Percentiles rank a stretch among this genome's conserved stretches.
phyloP scores from a whole-genome alignment of 2,329 filamentous ascomycete species.

The Diatrype stigma region DNA sequence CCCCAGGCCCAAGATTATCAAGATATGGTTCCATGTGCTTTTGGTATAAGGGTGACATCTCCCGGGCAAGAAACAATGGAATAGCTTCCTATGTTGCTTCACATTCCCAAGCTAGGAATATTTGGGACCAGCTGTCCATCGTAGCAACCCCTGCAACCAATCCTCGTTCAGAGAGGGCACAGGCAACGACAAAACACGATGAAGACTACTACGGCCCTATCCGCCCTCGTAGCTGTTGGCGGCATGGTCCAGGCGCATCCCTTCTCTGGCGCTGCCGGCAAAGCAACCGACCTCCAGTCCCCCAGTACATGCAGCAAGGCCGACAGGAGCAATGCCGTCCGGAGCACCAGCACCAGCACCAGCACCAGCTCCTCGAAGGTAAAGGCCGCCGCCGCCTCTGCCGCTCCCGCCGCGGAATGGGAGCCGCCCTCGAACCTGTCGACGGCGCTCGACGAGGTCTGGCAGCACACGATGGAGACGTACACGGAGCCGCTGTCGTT shows the following conservation, averaged over 20 bases:
- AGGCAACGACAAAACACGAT: not conserved
- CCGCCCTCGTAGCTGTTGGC: not conserved
- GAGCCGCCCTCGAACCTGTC: not conserved
- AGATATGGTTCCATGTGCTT: too few relatives aligned
- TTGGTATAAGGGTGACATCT: too few relatives aligned
- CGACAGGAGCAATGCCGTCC: not conserved
- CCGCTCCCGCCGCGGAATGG: constrained; percentile 1
- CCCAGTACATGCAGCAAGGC: not conserved
- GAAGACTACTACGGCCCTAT: not conserved
- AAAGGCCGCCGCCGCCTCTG: not conserved
- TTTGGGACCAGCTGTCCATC: too few relatives aligned
- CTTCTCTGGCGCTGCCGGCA: not conserved
- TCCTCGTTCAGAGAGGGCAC: not conserved
- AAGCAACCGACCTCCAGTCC: not conserved
- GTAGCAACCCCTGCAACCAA: too few relatives aligned
- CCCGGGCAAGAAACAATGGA: too few relatives aligned
- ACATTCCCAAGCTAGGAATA: too few relatives aligned
- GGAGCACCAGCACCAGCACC: not conserved
- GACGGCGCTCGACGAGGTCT: constrained; percentile 1
- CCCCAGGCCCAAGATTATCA: too few relatives aligned
- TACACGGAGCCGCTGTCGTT: constrained; percentile 1
- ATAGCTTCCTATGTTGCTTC: too few relatives aligned
- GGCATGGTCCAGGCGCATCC: not conserved
- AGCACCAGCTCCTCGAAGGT: not conserved
- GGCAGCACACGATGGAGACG: constrained; percentile 3